A percentile compares a stretch with the other conserved stretches of the same genome.
These are phyloP conservation scores for Hibiscus tridactylites DNA, from an alignment of 345 rosid species.

Conservation along the genomic window DNA sequence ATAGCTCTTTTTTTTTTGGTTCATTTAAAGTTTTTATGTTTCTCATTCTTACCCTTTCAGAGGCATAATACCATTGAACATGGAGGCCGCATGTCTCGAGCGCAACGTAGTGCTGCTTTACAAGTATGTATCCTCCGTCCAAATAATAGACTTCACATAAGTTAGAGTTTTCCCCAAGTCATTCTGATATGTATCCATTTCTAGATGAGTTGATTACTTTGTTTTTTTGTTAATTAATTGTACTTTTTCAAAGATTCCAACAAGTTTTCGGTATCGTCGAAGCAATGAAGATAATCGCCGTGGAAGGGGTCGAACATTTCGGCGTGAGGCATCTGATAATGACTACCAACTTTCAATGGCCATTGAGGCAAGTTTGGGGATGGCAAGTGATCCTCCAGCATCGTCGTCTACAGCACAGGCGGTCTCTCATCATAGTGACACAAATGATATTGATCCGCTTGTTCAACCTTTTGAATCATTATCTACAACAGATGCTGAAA, in stretches of 20 bases:
- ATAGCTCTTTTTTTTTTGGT: not conserved
- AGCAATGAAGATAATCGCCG: not conserved
- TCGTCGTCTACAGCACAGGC: constrained; percentile 28
- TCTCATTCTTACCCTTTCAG: not conserved
- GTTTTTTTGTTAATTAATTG: not conserved
- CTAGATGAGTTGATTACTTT: not conserved
- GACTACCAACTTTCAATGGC: not conserved
- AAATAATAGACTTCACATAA: not conserved
- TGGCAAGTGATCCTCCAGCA: constrained; percentile 25
- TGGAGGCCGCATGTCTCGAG: not conserved
- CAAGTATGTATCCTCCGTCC: not conserved
- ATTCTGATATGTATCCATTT: not conserved
- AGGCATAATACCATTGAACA: not conserved
- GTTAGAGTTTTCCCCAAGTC: not conserved
- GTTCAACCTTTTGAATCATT: not conserved
- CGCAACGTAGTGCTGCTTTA: not conserved
- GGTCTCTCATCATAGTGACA: not conserved
- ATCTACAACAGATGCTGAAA: not conserved
- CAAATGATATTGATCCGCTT: not conserved
- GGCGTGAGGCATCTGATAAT: not conserved
- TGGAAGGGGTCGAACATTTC: not conserved
- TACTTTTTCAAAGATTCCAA: not conserved
- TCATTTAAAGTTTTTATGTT: not conserved
- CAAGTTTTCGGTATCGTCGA: not conserved
- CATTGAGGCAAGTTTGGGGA: not conserved